phyloP scores from a whole-genome alignment of 23 red algal species.

The Gracilaria caudata region DNA sequence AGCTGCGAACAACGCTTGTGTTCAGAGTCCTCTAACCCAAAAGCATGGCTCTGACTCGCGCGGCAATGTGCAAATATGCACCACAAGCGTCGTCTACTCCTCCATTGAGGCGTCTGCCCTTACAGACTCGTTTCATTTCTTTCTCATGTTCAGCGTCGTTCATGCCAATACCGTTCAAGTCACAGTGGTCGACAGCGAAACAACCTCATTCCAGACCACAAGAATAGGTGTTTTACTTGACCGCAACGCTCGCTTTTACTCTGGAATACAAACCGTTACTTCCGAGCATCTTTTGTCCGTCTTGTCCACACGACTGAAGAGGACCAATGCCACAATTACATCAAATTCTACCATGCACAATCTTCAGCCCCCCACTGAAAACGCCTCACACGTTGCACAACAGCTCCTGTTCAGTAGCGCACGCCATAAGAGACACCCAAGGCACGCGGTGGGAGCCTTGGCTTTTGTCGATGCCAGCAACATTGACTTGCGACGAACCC shows the following conservation, averaged over 20 bases:
- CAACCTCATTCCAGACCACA: not conserved
- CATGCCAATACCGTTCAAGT: not conserved
- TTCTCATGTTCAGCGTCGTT: not conserved
- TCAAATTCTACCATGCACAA: not conserved
- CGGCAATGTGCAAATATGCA: not conserved
- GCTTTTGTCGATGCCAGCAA: not conserved
- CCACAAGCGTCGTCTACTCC: not conserved
- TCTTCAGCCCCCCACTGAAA: not conserved
- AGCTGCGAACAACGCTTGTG: not conserved
- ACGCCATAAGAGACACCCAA: not conserved
- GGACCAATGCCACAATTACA: not conserved
- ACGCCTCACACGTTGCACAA: no score
- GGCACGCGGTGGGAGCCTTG: not conserved
- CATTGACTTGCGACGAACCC: not conserved
- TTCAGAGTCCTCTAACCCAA: not conserved
- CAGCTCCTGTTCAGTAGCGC: not conserved
- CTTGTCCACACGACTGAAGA: not conserved
- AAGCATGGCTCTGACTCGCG: slow-evolving; percentile 1
- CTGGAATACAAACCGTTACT: not conserved
- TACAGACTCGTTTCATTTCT: not conserved
- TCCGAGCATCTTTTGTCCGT: not conserved
- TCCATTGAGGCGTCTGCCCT: not conserved
- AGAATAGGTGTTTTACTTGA: slow-evolving; percentile 29
- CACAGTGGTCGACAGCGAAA: not conserved
- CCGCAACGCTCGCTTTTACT: not conserved